Base-by-base conservation (phyloP, 2,329 filamentous ascomycete species). In the Intubia oerlemansii region DNA sequence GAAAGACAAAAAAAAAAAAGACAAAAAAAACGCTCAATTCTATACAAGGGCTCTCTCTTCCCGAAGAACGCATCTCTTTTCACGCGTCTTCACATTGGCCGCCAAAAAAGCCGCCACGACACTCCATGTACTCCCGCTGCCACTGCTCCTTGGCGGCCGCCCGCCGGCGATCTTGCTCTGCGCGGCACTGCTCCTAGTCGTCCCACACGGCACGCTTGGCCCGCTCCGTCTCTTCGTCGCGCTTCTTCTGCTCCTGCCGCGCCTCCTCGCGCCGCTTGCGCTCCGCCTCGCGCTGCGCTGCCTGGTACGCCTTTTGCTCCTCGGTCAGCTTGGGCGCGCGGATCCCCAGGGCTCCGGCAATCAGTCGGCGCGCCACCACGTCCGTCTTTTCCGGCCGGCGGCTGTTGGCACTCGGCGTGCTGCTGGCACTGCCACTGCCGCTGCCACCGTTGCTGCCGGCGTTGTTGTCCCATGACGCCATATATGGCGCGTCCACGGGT, bases 131-230 rank as follows among this genome's bases (percentile, higher is more conserved):
- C n/a, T n/a, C n/a, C n/a, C n/a, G n/a, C n/a, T n/a, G n/a, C n/a
- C n/a, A n/a, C n/a, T n/a, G n/a, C n/a, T n/a, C n/a, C n/a, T n/a
- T n/a, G n/a, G n/a, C n/a, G n/a, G n/a, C n/a, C n/a, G n/a, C n/a
- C n/a, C n/a, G n/a, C n/a, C n/a, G n/a, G n/a, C n/a, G n/a, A n/a
- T n/a, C n/a, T n/a, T n/a, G n/a, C n/a, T n/a, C n/a, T n/a, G 12
- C 18, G 4, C 18, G 25, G 12, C 31, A 31, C 22, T 19, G 18
- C 18, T 24, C 28, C 52, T 44, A 75, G 43, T 74, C 78, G 34
- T 88, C 73, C 88, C 88, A 95, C 16, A 92, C 60, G n/a, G 78
- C 72, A 35, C 64, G 64, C 58, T 76, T 90, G n/a, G 75, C 73
- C 48, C 61, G 67, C 45, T 85, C 76, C 19, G 68, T 66, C 42